Evolutionary conservation across 2,329 filamentous ascomycete species (phyloP).

Genomic region (Ceratocystis eucalypticola): DNA sequence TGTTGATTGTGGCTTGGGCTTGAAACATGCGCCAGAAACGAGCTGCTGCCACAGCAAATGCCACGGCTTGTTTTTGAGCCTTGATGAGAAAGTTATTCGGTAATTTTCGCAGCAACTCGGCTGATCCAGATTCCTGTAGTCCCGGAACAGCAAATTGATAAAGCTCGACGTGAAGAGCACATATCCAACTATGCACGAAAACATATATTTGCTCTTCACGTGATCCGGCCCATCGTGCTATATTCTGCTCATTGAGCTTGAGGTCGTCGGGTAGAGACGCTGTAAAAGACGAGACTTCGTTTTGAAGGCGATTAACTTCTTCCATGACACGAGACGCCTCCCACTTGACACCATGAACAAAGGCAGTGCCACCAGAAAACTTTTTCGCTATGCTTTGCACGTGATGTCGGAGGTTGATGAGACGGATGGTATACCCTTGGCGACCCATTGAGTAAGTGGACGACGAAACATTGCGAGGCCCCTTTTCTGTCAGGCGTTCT

Average conservation of each 20-base stretch:
- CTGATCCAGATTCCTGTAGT: conserved; percentile 25
- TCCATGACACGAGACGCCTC: conserved; percentile 30
- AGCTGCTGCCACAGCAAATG: conserved; percentile 28
- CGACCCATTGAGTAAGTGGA: conserved; percentile 24
- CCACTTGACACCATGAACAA: conserved; percentile 19
- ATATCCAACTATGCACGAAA: conserved; percentile 29
- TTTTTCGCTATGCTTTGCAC: conserved; percentile 24
- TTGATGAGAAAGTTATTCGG: conserved; percentile 28
- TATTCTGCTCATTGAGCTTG: conserved; percentile 27
- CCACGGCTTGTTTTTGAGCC: conserved; percentile 30
- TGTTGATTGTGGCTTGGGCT: conserved; percentile 24
- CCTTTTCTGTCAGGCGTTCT: conserved; percentile 24
- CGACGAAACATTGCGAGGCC: neutral
- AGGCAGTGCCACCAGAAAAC: conserved; percentile 17
- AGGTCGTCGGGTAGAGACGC: conserved; percentile 27
- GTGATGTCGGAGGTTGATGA: conserved; percentile 28
- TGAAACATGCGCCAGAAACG: conserved; percentile 29
- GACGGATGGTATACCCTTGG: conserved; percentile 28
- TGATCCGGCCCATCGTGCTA: conserved; percentile 25
- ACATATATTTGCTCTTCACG: conserved; percentile 27
- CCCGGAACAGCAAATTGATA: conserved; percentile 30
- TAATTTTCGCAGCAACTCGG: conserved; percentile 27
- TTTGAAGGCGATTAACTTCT: conserved; percentile 28
- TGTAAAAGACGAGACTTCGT: conserved; percentile 28
- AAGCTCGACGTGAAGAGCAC: conserved; percentile 29